phyloP scores from a whole-genome alignment of 306 rosid species.

The Corylus avellana region DNA sequence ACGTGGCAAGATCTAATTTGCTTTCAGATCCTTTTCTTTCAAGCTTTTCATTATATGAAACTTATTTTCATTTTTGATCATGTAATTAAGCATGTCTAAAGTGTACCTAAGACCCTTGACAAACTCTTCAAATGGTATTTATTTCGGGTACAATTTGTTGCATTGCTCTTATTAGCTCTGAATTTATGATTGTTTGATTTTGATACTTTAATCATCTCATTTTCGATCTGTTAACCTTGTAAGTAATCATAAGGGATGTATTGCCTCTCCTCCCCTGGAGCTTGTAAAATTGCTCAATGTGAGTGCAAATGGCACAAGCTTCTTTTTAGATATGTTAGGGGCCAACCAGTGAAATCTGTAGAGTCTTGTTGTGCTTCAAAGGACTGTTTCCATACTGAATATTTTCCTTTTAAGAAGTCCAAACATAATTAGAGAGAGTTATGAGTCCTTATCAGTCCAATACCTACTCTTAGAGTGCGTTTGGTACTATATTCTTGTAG shows the following conservation, averaged over 20 bases:
- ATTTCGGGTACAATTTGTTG: constrained; percentile 34
- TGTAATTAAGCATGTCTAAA: constrained; percentile 49
- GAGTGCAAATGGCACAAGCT: background rate
- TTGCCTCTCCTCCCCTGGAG: too few species aligned
- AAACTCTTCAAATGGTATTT: constrained; percentile 36
- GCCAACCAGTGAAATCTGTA: background rate
- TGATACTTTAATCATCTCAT: constrained; percentile 15
- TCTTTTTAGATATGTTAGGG: background rate
- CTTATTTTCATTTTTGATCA: constrained; percentile 37
- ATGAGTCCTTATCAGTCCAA: background rate
- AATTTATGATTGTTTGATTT: background rate
- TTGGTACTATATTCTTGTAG: too few species aligned
- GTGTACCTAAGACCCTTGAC: constrained; percentile 30
- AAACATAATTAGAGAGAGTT: background rate
- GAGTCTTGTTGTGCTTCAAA: background rate
- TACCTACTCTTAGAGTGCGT: background rate
- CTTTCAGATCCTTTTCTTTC: constrained; percentile 10
- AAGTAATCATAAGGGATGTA: too few species aligned
- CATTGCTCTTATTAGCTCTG: constrained; percentile 22
- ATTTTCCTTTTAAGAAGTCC: background rate
- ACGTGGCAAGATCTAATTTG: constrained; percentile 83
- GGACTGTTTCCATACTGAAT: background rate
- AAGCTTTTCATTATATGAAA: constrained; percentile 12
- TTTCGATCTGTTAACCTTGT: background rate
- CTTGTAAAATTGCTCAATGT: background rate